phyloP scores from a whole-genome alignment of 495 filamentous ascomycete species.

The Chaetomium cochliodes region DNA sequence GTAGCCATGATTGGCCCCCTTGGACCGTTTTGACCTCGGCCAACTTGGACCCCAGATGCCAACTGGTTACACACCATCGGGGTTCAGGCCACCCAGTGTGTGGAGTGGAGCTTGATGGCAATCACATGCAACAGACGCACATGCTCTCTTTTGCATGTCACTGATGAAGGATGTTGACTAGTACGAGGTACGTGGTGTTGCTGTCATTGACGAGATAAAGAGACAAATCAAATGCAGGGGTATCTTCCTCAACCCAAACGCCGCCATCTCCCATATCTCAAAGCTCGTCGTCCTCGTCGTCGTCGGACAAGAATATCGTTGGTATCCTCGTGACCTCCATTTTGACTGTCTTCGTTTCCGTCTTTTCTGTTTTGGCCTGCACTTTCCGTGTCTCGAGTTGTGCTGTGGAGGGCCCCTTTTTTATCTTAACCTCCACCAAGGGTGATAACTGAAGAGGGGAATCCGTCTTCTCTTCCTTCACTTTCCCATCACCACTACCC shows the following conservation, averaged over 20 bases:
- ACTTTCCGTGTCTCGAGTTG: not conserved
- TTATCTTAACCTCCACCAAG: constrained; percentile 10
- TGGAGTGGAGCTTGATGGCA: not conserved
- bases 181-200: not conserved
- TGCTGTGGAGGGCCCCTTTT: constrained; percentile 2
- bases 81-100: not conserved
- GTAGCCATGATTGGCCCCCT: constrained; percentile 11
- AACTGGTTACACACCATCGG: not conserved
- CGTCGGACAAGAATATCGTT: constrained; percentile 29
- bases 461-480: constrained; percentile 10
- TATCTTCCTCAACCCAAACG: constrained; percentile 11
- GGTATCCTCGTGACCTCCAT: constrained; percentile 13
- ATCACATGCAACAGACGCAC: constrained; percentile 21
- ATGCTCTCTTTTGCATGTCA: constrained; percentile 1
- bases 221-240: constrained; percentile 5
- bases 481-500: not conserved
- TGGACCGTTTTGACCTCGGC: constrained; percentile 26
- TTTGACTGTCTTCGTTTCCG: not conserved
- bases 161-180: no score
- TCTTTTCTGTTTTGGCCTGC: not conserved
- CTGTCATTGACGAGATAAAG: not conserved
- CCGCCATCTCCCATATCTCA: not conserved
- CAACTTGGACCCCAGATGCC: constrained; percentile 9
- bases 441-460: not conserved
- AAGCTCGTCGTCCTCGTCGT: constrained; percentile 34